Percentiles rank a stretch among this genome's conserved stretches.
Evolutionary conservation across 2,329 filamentous ascomycete species (phyloP).

Genomic region (Calonectria henricotiae): DNA sequence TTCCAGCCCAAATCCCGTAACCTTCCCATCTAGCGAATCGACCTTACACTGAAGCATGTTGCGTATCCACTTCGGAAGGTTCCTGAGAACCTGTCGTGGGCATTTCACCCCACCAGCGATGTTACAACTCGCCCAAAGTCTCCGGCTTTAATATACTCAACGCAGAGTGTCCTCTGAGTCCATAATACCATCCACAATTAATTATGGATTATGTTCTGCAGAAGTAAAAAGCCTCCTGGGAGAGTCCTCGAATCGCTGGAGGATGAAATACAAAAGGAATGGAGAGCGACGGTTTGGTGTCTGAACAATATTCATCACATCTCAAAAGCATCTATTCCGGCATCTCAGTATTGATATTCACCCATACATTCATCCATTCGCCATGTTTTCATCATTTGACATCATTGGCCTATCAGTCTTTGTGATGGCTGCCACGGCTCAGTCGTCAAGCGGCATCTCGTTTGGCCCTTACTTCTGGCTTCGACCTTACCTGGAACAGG

Average conservation of each 20-base stretch:
- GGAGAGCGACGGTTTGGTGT: too few relatives aligned
- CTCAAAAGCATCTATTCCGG: neutral
- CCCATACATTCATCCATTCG: too few relatives aligned
- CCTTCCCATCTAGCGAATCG: neutral
- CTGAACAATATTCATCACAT: neutral
- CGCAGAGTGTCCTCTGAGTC: neutral
- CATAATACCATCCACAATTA: neutral
- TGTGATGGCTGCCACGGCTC: neutral
- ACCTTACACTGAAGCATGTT: neutral
- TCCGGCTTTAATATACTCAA: neutral
- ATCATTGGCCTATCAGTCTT: neutral
- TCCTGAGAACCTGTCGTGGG: neutral
- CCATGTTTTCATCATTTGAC: neutral
- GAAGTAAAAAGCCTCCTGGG: neutral
- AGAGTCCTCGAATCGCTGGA: neutral
- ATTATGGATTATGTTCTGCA: neutral
- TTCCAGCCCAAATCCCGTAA: neutral
- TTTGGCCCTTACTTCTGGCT: conserved; percentile 18
- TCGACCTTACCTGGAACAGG: neutral
- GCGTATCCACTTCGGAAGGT: neutral
- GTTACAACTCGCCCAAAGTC: too few relatives aligned
- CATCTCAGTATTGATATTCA: too few relatives aligned
- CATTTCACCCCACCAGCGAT: neutral
- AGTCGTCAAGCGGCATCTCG: neutral
- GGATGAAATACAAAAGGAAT: neutral